phyloP scores from a whole-genome alignment of 306 rosid genomes.

The Hippophae rhamnoides region DNA sequence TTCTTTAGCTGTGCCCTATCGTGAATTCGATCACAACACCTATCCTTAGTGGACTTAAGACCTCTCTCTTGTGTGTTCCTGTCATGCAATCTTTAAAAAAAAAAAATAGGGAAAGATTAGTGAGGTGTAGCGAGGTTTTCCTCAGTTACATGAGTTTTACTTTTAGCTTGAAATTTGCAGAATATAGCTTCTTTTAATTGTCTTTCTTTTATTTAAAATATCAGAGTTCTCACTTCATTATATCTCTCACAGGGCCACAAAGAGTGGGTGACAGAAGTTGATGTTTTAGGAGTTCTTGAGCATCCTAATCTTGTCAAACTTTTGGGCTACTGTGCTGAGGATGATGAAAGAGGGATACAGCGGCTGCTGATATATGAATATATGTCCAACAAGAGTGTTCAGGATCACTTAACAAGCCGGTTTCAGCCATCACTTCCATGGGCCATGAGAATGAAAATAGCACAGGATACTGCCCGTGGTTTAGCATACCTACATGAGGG shows the following conservation, averaged over 20 bases:
- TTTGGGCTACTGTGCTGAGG: constrained; percentile 54
- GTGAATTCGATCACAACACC: too few species aligned
- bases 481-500: constrained; percentile 60
- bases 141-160: too few species aligned
- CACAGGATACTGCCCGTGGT: constrained; percentile 56
- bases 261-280: constrained; percentile 66
- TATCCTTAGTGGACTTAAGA: too few species aligned
- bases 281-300: constrained; percentile 44
- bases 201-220: too few species aligned
- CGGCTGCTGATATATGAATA: constrained; percentile 45
- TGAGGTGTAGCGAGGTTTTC: too few species aligned
- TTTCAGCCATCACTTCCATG: constrained; percentile 41
- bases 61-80: too few species aligned
- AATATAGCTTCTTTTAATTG: too few species aligned
- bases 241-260: constrained; percentile 41
- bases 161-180: too few species aligned
- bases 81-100: too few species aligned
- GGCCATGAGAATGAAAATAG: constrained; percentile 46
- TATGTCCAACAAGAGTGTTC: constrained; percentile 56
- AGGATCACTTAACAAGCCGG: constrained; percentile 44
- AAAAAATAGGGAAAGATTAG: too few species aligned
- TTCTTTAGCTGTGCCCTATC: too few species aligned
- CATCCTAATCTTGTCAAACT: constrained; percentile 47
- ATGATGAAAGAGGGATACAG: constrained; percentile 60
- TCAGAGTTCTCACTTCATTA: neutral